Evolutionary conservation across 2,329 filamentous ascomycete genomes (phyloP).

Genomic region (Blastomyces percursus): DNA sequence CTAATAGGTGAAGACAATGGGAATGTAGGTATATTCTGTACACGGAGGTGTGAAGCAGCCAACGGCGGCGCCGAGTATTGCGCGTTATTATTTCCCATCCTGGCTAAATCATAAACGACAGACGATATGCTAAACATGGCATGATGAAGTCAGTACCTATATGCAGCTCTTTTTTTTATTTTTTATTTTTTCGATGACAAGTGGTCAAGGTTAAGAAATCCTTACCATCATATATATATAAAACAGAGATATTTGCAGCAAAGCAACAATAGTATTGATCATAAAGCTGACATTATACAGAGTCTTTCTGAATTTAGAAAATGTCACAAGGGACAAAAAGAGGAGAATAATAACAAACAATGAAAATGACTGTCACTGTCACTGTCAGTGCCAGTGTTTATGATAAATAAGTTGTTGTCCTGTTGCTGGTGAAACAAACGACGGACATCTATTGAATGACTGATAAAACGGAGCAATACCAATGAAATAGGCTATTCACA

Average conservation of each 20-base stretch:
- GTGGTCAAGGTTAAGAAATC: neutral
- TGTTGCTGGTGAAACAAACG: neutral
- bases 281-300: neutral
- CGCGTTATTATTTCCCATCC: neutral
- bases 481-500: neutral
- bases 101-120: neutral
- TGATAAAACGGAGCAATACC: neutral
- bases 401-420: neutral
- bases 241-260: neutral
- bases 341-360: neutral
- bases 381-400: neutral
- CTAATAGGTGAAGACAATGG: conserved; percentile 35
- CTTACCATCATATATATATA: neutral
- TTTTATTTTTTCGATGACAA: neutral
- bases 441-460: neutral
- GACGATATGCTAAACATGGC: neutral
- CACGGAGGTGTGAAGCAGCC: conserved; percentile 16
- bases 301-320: neutral
- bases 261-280: too few relatives aligned
- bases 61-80: neutral
- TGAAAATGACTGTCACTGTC: neutral
- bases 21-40: conserved; percentile 27
- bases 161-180: neutral
- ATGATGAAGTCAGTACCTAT: neutral
- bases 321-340: neutral